Conservation (phyloP, 2,329 filamentous ascomycete genomes). For the Aspergillus unguis region DNA sequence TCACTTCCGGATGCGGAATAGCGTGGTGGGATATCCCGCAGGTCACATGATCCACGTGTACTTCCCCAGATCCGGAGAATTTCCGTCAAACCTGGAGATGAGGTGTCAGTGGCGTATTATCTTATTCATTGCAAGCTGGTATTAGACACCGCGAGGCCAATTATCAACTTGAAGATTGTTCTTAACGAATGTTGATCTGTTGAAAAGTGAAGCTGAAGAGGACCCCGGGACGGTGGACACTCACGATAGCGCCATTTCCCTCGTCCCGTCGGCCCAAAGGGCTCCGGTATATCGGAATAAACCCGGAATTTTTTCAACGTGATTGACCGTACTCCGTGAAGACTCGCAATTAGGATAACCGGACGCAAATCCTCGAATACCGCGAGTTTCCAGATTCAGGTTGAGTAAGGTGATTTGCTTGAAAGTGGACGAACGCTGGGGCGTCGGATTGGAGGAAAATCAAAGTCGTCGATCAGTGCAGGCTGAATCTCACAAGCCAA, state of each 20-base stretch:
- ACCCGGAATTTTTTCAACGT: background rate
- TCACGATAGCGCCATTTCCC: too few relatives aligned
- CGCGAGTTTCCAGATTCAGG: too few relatives aligned
- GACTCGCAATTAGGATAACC: background rate
- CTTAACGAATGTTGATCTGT: too few relatives aligned
- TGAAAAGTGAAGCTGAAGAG: too few relatives aligned
- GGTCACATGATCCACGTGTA: constrained; percentile 15
- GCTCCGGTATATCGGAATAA: background rate
- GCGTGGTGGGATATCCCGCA: background rate
- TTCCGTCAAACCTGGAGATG: background rate
- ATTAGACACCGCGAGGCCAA: too few relatives aligned
- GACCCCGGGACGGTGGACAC: too few relatives aligned
- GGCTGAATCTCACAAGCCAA: background rate
- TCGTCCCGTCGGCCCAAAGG: background rate
- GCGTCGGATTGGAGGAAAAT: constrained; percentile 7
- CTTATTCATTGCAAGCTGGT: too few relatives aligned
- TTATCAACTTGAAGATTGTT: too few relatives aligned
- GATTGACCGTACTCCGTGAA: background rate
- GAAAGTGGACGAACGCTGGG: background rate
- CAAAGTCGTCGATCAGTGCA: constrained; percentile 4
- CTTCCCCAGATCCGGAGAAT: constrained; percentile 9
- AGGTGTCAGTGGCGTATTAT: too few relatives aligned
- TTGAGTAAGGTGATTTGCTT: too few relatives aligned
- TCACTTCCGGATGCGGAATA: background rate
- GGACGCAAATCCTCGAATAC: too few relatives aligned